These are phyloP conservation scores for Curvularia lunata DNA, from an alignment of 2,329 filamentous ascomycete genomes.

Conservation along the genomic window DNA sequence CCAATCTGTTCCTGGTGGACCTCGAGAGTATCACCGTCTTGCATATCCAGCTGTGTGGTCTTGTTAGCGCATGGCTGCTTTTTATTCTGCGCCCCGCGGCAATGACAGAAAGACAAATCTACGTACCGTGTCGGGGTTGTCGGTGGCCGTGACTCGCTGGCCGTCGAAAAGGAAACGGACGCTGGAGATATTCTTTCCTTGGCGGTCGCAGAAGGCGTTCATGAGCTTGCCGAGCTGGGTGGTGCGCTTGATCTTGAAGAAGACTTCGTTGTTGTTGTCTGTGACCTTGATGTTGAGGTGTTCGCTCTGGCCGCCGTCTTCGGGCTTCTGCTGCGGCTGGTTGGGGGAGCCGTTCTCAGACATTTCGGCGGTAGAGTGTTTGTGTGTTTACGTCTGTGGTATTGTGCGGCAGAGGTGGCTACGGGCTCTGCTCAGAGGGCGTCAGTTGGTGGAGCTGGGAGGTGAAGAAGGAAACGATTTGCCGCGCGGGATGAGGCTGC, in stretches of 20 bases:
- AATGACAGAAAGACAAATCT: background rate
- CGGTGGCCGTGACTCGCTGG: slow-evolving; percentile 84
- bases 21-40: slow-evolving; percentile 92
- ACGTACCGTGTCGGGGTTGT: slow-evolving; percentile 91
- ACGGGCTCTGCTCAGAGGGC: slow-evolving; percentile 5
- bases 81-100: background rate
- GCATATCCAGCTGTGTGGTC: slow-evolving; percentile 81
- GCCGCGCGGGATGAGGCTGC: slow-evolving; percentile 26
- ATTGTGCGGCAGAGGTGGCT: background rate
- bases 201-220: slow-evolving; percentile 95
- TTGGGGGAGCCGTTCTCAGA: slow-evolving; percentile 53
- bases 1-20: slow-evolving; percentile 99
- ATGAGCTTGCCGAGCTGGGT: slow-evolving; percentile 97
- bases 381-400: background rate
- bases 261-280: slow-evolving; percentile 99
- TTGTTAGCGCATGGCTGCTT: slow-evolving; percentile 21
- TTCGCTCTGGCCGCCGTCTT: slow-evolving; percentile 64
- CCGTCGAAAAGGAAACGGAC: slow-evolving; percentile 97
- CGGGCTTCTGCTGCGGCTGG: slow-evolving; percentile 52
- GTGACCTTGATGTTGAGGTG: slow-evolving; percentile 99
- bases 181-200: slow-evolving; percentile 83
- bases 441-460: slow-evolving; percentile 28
- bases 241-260: slow-evolving; percentile 99
- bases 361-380: slow-evolving; percentile 33
- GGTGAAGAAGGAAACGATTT: slow-evolving; percentile 25